Evolutionary conservation across 306 rosid genomes (phyloP).

Genomic region (Astragalus glycyphyllos): DNA sequence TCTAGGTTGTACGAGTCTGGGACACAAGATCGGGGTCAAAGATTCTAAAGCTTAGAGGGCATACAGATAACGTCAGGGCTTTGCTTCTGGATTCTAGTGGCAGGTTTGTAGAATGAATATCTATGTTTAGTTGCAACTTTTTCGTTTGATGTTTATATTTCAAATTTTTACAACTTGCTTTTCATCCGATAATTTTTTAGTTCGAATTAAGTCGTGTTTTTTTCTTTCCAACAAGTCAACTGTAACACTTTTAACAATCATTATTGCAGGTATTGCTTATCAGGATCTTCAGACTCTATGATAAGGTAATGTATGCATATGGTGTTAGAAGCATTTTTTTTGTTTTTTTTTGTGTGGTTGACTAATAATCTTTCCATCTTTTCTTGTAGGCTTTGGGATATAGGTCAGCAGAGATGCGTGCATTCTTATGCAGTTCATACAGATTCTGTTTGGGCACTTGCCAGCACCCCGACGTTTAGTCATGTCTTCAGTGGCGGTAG

Average conservation of each 20-base stretch:
- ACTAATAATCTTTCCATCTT: slow-evolving; percentile 39
- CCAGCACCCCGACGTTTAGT: slow-evolving; percentile 92
- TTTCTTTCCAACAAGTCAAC: slow-evolving; percentile 8
- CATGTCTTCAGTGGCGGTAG: slow-evolving; percentile 99
- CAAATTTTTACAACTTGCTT: slow-evolving; percentile 15
- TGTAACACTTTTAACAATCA: slow-evolving; percentile 34
- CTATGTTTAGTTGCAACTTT: slow-evolving; percentile 27
- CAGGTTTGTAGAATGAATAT: slow-evolving; percentile 65
- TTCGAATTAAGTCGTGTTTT: neutral
- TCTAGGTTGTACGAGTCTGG: slow-evolving; percentile 97
- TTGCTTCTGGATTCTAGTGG: slow-evolving; percentile 92
- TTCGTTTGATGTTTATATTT: slow-evolving; percentile 37
- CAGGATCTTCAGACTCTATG: slow-evolving; percentile 99
- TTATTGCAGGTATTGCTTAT: slow-evolving; percentile 82
- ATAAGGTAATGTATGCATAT: slow-evolving; percentile 67
- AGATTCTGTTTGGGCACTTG: slow-evolving; percentile 99
- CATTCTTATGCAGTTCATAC: slow-evolving; percentile 99
- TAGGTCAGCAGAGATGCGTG: slow-evolving; percentile 97
- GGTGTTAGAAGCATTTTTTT: slow-evolving; percentile 33
- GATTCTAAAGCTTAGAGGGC: slow-evolving; percentile 94
- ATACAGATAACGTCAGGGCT: slow-evolving; percentile 91
- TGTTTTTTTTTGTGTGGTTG: slow-evolving; percentile 27
- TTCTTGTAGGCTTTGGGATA: slow-evolving; percentile 91
- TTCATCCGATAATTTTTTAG: slow-evolving; percentile 28
- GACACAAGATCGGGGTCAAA: slow-evolving; percentile 96